phyloP scores from a whole-genome alignment of 2,329 filamentous ascomycete genomes.

The Allantophomopsis lycopodina region DNA sequence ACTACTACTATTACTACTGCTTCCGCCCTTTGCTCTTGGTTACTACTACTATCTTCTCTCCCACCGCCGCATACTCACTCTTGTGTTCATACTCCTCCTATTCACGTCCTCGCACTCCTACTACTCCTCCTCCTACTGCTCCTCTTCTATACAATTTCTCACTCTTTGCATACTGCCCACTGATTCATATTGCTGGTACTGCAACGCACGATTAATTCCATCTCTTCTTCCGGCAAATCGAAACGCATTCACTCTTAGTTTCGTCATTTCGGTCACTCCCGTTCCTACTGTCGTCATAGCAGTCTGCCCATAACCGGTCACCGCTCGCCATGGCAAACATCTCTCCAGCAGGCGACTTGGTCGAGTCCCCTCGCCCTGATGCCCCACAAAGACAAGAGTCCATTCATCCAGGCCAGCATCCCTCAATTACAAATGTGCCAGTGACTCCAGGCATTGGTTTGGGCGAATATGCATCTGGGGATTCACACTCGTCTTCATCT shows the following conservation, averaged over 20 bases:
- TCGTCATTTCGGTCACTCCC: not conserved
- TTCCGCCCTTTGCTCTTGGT: too few relatives aligned
- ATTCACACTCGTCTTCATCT: constrained; percentile 4
- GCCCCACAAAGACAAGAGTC: constrained; percentile 7
- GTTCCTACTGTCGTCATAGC: not conserved
- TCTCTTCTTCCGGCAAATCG: not conserved
- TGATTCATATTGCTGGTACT: too few relatives aligned
- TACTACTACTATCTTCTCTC: too few relatives aligned
- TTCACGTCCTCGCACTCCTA: too few relatives aligned
- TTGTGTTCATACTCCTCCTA: too few relatives aligned
- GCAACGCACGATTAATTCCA: not conserved
- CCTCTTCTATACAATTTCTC: too few relatives aligned
- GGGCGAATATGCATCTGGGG: constrained; percentile 7
- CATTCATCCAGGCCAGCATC: constrained; percentile 13
- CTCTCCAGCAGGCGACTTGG: constrained; percentile 4
- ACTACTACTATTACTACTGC: too few relatives aligned
- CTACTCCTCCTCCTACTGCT: too few relatives aligned
- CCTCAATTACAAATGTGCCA: constrained; percentile 13
- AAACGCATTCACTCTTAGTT: not conserved
- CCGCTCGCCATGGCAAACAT: constrained; percentile 4
- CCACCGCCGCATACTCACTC: too few relatives aligned
- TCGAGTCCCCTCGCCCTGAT: constrained; percentile 9
- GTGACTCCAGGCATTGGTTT: constrained; percentile 16
- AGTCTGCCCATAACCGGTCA: not conserved
- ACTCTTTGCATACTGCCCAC: too few relatives aligned